phyloP scores from a whole-genome alignment of 352 stramenopile genomes.

The Globisporangium rhizosaccharum region DNA sequence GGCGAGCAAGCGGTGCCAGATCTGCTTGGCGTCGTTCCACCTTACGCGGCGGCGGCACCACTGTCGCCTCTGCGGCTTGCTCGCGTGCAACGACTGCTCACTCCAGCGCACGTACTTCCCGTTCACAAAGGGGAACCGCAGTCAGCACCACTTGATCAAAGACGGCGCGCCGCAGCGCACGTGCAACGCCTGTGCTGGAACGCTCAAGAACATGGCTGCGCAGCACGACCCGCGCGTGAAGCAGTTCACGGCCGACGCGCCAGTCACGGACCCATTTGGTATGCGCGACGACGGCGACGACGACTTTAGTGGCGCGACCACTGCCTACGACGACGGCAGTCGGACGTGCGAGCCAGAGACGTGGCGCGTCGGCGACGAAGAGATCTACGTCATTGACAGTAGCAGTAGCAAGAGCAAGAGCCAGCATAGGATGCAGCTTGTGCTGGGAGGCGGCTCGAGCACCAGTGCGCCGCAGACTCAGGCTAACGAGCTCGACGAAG shows the following conservation, averaged over 20 bases:
- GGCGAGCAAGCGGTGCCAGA: slow-evolving; percentile 53
- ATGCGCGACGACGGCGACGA: slow-evolving; percentile 7
- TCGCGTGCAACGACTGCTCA: slow-evolving; percentile 71
- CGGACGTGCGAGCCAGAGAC: not conserved
- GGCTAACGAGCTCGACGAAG: slow-evolving; percentile 48
- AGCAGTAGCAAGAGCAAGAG: not conserved
- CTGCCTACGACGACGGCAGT: not conserved
- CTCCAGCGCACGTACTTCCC: slow-evolving; percentile 62
- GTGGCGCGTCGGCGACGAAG: slow-evolving; percentile 7
- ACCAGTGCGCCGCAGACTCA: not conserved
- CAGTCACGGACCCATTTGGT: slow-evolving; percentile 2
- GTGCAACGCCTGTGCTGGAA: slow-evolving; percentile 58
- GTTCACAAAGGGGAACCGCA: slow-evolving; percentile 33
- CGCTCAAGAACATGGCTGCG: slow-evolving; percentile 52
- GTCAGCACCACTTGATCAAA: slow-evolving; percentile 65
- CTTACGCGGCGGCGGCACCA: slow-evolving; percentile 77
- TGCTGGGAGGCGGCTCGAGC: not conserved
- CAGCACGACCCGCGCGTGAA: slow-evolving; percentile 59
- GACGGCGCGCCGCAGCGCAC: slow-evolving; percentile 65
- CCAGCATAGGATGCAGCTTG: slow-evolving; percentile 2
- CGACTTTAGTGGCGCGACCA: not conserved
- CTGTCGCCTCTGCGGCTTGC: slow-evolving; percentile 68
- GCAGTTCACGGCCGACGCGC: slow-evolving; percentile 26
- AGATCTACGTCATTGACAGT: slow-evolving; percentile 14
- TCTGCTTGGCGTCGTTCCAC: slow-evolving; percentile 49